Evolutionary conservation across 441 rosid genomes (phyloP).

Genomic region (Gossypium schwendimanii): DNA sequence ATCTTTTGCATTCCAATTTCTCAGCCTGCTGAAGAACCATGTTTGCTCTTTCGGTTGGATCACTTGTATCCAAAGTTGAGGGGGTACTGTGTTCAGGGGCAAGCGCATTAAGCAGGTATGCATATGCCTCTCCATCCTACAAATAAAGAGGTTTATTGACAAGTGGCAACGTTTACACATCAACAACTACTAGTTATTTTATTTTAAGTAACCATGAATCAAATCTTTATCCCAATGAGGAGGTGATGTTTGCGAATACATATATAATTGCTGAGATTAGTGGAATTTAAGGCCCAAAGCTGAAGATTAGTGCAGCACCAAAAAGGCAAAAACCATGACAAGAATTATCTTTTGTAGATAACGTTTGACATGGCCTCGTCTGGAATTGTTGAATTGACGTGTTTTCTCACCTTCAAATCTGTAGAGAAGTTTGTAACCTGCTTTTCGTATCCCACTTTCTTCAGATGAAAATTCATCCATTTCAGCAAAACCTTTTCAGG

Average conservation of each 20-base stretch:
- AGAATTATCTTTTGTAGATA: neutral
- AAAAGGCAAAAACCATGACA: neutral
- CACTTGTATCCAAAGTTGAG: constrained; percentile 41
- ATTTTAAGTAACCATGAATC: neutral
- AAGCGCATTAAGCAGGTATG: constrained; percentile 82
- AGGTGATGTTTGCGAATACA: neutral
- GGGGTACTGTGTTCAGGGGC: constrained; percentile 82
- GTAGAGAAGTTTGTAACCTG: constrained; percentile 88
- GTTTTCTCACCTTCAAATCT: constrained; percentile 78
- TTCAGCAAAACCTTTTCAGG: constrained; percentile 93
- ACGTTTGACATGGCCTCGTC: neutral
- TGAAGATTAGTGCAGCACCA: neutral
- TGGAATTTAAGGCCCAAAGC: neutral
- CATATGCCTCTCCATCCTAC: constrained; percentile 98
- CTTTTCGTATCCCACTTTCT: constrained; percentile 86
- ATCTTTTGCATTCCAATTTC: constrained; percentile 83
- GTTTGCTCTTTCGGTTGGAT: constrained; percentile 75
- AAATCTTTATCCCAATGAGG: neutral
- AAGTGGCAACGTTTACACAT: neutral
- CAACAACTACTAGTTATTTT: neutral
- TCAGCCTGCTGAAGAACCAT: constrained; percentile 87
- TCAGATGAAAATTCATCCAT: constrained; percentile 98
- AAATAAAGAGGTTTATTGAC: constrained; percentile 12
- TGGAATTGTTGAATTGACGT: neutral
- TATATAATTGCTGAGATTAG: neutral